Evolutionary conservation across 495 filamentous ascomycete genomes (phyloP).

Genomic region (Rhypophila decipiens): DNA sequence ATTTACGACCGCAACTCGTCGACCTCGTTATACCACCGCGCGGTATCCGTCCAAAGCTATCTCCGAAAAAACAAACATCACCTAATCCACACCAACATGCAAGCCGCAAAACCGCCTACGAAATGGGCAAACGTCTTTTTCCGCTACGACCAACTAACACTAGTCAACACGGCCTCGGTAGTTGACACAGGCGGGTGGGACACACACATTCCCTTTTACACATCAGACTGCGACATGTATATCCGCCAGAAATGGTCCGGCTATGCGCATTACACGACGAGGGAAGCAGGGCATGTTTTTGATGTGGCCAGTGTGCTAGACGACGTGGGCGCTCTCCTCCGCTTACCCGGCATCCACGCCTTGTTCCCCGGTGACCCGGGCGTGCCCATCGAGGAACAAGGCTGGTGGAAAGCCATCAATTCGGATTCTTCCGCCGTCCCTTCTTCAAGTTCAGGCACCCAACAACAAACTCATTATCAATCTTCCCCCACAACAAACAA

Average conservation of each 20-base stretch:
- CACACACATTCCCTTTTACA: slow-evolving; percentile 53
- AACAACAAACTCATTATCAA: too few species aligned
- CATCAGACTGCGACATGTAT: slow-evolving; percentile 44
- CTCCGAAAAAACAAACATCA: too few species aligned
- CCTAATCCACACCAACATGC: too few species aligned
- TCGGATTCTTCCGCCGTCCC: neutral
- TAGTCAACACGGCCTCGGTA: slow-evolving; percentile 48
- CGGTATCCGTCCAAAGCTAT: slow-evolving; percentile 34
- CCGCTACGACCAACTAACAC: slow-evolving; percentile 50
- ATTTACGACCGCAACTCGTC: slow-evolving; percentile 16
- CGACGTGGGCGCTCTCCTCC: slow-evolving; percentile 41
- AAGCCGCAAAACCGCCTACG: too few species aligned
- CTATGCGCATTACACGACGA: slow-evolving; percentile 40
- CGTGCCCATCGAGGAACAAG: slow-evolving; percentile 6
- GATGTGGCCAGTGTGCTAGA: slow-evolving; percentile 43
- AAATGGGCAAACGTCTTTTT: slow-evolving; percentile 51
- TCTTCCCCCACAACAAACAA: too few species aligned
- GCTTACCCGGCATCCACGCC: slow-evolving; percentile 21
- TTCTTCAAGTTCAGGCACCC: neutral
- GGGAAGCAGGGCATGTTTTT: slow-evolving; percentile 40
- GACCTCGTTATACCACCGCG: slow-evolving; percentile 45
- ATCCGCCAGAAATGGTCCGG: slow-evolving; percentile 47
- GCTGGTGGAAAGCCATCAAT: neutral
- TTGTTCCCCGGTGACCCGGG: slow-evolving; percentile 24
- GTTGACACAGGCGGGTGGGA: slow-evolving; percentile 54